Base-by-base conservation (phyloP, 495 filamentous ascomycete species). In the Bombardia bombarda region DNA sequence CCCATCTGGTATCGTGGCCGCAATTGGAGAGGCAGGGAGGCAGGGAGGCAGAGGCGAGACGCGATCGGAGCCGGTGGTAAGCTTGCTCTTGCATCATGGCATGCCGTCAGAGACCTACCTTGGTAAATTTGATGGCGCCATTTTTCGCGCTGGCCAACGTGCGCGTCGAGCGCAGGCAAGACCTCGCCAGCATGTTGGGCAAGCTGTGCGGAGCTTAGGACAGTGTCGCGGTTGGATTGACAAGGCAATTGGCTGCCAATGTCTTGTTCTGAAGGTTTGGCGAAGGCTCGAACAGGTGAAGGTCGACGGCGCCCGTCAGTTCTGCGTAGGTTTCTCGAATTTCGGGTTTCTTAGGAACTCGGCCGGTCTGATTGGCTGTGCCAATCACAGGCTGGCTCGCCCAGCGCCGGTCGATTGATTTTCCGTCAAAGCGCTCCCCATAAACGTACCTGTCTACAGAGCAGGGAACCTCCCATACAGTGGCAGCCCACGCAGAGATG, bases 151-250 rank as follows among this genome's bases (percentile, higher is more conserved):
- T 71, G 69, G 80, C 84, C 70, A 84, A 70, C 55, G 79, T 72
- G 75, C 87, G 86, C 76, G 80, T 75, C 61, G 82, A 74, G 67
- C 87, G 86, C 73, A 89, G 69, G 62, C 75, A 77, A 63, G 86
- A 84, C 70, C 87, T 81, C 69, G 84, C 83, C 78, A 94, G 74
- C 89, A 95, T 95, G 60, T 58, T 80, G 62, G 68, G 67, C 69
- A 64, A 62, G 53, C 49, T 68, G 67, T 57, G 65, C 64, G 58
- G 59, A 65, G 63, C 65, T 64, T 63, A 52, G 59, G 58, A 55
- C 43, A 44, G 43, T 46, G 51, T 55, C 43, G 56, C 26, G 52
- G 51, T 60, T 48, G 54, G 52, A 44, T 50, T 49, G 61, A 60
- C 61, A 53, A 53, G 59, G 61, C 57, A 64, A 62, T 62, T 59